Evolutionary conservation across 768 basidiomycete species (phyloP).

Genomic region (Leccinum variicolor): DNA sequence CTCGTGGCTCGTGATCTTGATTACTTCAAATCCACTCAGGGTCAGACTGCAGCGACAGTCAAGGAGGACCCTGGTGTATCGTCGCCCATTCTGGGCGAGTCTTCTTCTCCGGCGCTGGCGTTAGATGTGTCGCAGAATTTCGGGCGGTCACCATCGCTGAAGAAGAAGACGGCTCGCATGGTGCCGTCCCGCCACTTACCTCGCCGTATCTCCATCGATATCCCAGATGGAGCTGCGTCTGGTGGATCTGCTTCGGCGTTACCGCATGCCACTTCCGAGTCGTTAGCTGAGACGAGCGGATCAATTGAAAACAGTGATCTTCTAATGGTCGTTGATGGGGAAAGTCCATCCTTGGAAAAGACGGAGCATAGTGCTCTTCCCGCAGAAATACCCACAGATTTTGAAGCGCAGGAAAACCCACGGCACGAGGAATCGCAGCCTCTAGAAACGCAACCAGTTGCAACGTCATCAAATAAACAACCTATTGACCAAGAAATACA

Average conservation of each 20-base stretch:
- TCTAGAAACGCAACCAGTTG: background rate
- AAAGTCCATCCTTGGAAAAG: background rate
- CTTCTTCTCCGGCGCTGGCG: background rate
- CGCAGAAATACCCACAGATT: background rate
- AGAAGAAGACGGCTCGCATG: slow-evolving; percentile 25
- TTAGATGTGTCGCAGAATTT: background rate
- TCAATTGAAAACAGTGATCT: background rate
- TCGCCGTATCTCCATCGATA: slow-evolving; percentile 11
- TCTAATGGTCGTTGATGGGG: slow-evolving; percentile 5
- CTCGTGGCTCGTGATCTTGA: slow-evolving; percentile 29
- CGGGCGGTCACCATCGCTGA: slow-evolving; percentile 1
- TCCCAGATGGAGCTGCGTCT: background rate
- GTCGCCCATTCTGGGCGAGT: background rate
- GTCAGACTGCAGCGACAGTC: background rate
- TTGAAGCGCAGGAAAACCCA: background rate
- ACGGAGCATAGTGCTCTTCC: background rate
- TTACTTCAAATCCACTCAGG: slow-evolving; percentile 25
- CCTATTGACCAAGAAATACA: background rate
- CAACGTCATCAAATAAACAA: background rate
- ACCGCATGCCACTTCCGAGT: background rate
- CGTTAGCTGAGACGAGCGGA: background rate
- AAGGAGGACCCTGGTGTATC: background rate
- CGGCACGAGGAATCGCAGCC: background rate
- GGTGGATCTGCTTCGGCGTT: background rate
- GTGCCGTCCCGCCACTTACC: slow-evolving; percentile 23